Conservation (phyloP, 768 basidiomycete genomes). For the Hygrocybe coccinea region DNA sequence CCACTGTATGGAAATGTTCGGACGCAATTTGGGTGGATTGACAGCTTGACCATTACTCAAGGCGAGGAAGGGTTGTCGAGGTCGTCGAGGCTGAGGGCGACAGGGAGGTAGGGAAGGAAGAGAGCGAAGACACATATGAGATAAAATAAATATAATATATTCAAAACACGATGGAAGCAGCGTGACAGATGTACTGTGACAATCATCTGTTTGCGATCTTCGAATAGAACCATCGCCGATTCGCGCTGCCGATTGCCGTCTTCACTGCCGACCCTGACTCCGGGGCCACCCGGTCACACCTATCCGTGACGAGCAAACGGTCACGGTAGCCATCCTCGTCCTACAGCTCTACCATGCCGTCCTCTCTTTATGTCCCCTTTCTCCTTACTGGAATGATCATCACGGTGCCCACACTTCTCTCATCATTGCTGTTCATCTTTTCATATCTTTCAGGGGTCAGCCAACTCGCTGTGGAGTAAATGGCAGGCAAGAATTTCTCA, state of each 20-base stretch:
- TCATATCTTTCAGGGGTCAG: slow-evolving; percentile 51
- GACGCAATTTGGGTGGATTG: slow-evolving; percentile 63
- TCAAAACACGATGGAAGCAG: background rate
- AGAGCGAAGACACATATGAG: slow-evolving; percentile 15
- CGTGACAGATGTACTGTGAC: background rate
- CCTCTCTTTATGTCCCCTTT: slow-evolving; percentile 63
- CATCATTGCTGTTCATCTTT: background rate
- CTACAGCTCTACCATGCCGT: slow-evolving; percentile 49
- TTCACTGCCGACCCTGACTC: background rate
- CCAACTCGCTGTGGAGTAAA: slow-evolving; percentile 78
- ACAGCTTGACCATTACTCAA: slow-evolving; percentile 59
- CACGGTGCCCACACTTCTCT: slow-evolving; percentile 43
- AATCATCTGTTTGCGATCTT: background rate
- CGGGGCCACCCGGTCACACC: background rate
- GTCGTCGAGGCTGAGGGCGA: slow-evolving; percentile 2
- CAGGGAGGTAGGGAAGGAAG: slow-evolving; percentile 26
- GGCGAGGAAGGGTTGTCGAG: slow-evolving; percentile 47
- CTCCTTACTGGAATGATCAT: slow-evolving; percentile 92
- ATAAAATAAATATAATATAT: background rate
- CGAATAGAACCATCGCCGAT: background rate
- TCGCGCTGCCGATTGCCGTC: background rate
- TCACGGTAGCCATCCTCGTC: slow-evolving; percentile 9
- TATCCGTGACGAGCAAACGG: slow-evolving; percentile 9
- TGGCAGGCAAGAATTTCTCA: slow-evolving; percentile 51
- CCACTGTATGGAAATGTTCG: slow-evolving; percentile 73